A percentile compares a stretch with the other conserved stretches of the same genome.
Conservation (phyloP, 148 eudicot genomes). For the Rhododendron griersonianum region DNA sequence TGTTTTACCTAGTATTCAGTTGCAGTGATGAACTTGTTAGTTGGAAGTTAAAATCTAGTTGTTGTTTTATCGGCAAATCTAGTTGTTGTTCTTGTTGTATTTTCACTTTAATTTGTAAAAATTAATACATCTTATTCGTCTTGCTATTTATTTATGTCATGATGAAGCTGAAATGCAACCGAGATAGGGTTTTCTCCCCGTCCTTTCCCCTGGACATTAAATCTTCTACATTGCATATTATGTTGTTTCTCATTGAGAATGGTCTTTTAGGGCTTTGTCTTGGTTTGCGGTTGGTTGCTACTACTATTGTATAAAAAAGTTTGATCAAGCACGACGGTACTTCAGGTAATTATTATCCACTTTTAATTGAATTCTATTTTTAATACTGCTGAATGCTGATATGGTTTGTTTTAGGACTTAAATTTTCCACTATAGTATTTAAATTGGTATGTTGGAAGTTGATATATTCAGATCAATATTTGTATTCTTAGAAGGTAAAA, state of each 20-base stretch:
- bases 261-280: conserved; percentile 67
- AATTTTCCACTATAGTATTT: not conserved
- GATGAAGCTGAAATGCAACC: not conserved
- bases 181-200: not conserved
- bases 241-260: not conserved
- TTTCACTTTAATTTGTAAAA: not conserved
- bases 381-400: not conserved
- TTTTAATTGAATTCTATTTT: not conserved
- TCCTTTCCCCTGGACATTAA: not conserved
- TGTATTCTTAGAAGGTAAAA: not conserved
- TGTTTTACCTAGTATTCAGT: not conserved
- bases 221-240: not conserved
- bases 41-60: not conserved
- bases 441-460: not conserved
- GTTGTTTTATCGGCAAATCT: no score
- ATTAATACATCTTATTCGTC: not conserved
- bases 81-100: not conserved
- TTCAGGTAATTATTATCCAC: conserved; percentile 58
- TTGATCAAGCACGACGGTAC: conserved; percentile 88
- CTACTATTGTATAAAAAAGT: conserved; percentile 90
- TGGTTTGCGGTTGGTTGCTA: conserved; percentile 99
- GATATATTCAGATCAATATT: not conserved
- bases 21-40: not conserved
- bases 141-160: not conserved
- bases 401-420: not conserved